A percentile compares a stretch with the other conserved stretches of the same genome.
These are phyloP conservation scores for Wickerhamiella infanticola DNA, from an alignment of 1,139 yeast genomes.

Conservation along the genomic window DNA sequence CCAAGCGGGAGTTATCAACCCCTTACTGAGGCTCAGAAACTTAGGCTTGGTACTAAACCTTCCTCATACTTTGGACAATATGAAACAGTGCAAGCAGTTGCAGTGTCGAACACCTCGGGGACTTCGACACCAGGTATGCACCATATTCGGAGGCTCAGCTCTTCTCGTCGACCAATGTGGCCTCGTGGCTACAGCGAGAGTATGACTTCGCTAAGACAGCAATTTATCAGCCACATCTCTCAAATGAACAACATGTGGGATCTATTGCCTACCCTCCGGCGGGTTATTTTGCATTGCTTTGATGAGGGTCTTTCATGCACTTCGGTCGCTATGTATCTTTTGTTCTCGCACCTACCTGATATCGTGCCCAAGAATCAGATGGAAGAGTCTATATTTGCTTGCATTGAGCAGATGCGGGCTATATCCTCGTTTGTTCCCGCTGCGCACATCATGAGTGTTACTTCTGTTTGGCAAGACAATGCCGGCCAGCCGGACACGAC, in stretches of 20 bases:
- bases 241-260: conserved; percentile 35
- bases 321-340: conserved; percentile 42
- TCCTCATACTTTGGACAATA: no score
- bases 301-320: conserved; percentile 51
- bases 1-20: no score
- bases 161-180: not conserved
- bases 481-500: conserved; percentile 38
- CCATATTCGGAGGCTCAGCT: not conserved
- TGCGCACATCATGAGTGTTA: conserved; percentile 37
- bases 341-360: conserved; percentile 36
- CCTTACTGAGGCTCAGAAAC: no score
- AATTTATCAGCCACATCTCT: conserved; percentile 14
- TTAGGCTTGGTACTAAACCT: no score
- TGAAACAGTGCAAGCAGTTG: not conserved
- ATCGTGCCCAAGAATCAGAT: conserved; percentile 19
- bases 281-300: conserved; percentile 39
- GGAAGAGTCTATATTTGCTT: conserved; percentile 43
- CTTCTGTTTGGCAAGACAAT: conserved; percentile 17
- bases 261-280: conserved; percentile 29
- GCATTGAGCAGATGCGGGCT: conserved; percentile 41
- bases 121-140: not conserved
- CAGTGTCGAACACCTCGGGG: not conserved
- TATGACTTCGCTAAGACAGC: not conserved
- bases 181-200: not conserved
- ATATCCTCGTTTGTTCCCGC: conserved; percentile 42